phyloP scores from a whole-genome alignment of 352 stramenopile species.

The Pythium pectinolyticum region DNA sequence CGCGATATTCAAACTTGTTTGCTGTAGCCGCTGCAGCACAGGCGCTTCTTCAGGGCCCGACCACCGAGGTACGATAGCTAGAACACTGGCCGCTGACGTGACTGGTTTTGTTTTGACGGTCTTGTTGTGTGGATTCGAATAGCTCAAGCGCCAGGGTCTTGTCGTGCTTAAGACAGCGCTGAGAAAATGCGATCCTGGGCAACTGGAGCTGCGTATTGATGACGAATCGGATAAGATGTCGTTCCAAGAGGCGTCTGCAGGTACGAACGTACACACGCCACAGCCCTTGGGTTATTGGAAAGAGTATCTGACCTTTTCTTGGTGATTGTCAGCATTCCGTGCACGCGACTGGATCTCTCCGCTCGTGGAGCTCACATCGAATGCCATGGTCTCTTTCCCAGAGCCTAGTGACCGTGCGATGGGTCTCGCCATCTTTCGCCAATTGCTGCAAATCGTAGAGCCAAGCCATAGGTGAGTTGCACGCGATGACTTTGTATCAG shows the following conservation, averaged over 20 bases:
- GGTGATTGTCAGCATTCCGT: slow-evolving; percentile 38
- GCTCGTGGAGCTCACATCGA: slow-evolving; percentile 61
- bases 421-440: slow-evolving; percentile 38
- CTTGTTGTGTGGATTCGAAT: neutral
- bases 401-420: slow-evolving; percentile 41
- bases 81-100: neutral
- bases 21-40: slow-evolving; percentile 24
- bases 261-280: no score
- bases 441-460: slow-evolving; percentile 35
- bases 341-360: slow-evolving; percentile 54
- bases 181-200: neutral
- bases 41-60: slow-evolving; percentile 16
- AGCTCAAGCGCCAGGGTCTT: slow-evolving; percentile 15
- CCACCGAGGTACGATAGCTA: slow-evolving; percentile 10
- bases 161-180: slow-evolving; percentile 17
- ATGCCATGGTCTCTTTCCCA: slow-evolving; percentile 68
- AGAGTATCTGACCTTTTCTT: no score
- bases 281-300: no score
- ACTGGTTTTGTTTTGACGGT: neutral
- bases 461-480: slow-evolving; percentile 40
- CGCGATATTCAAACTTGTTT: slow-evolving; percentile 50
- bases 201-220: neutral
- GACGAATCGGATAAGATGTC: neutral
- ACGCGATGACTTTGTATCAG: neutral
- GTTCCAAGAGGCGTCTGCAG: slow-evolving; percentile 6